Base-by-base conservation (phyloP, 2,329 filamentous ascomycete species). In the Fusarium sp. region DNA sequence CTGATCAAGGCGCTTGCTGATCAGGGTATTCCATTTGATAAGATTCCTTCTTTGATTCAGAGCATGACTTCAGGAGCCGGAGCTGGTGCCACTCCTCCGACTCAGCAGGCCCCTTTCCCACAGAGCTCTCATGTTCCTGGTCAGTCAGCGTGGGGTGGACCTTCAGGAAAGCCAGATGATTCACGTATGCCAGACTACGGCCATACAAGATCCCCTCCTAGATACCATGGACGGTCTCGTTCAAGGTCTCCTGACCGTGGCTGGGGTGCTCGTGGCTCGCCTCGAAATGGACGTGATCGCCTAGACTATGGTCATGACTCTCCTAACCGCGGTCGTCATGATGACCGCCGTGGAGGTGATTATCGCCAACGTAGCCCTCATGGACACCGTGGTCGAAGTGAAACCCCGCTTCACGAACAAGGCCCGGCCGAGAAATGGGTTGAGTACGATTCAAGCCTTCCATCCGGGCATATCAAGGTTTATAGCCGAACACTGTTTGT, bases 401-500 rank as follows among this genome's bases (percentile, higher is more conserved):
- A 89, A 59, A 87, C 84, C 66, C 88, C 88, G 62, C 77, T 82
- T 49, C 78, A 73, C 45, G 77, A 77, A 42, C 72, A 78, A 42
- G 76, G 78, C 26, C 70, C 76, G 15, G 57, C 75, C 28, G 75
- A 80, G 46, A 97, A 97, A 81, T 93, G 90, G 85, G 84, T 98
- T 62, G 91, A 94, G 49, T 92, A 88, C 80, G 96, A 99, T 79
- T 83, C 87, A 54, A 88, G 81, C 9, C 84, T 99, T 63, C 91
- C 92, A 5, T 84, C 87, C 65, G 92, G 92, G 63, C 87, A 88
- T 74, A 98, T 99, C 81, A 96, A 94, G 85, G 96, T 99, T 28
- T 85, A 97, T 62, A 98, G 95, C 80, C 90, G 96, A 75, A 99
- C 96, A 15, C 87, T 99, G 14, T 99, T 99, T 78, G 94, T 99